Evolutionary conservation across 495 filamentous ascomycete genomes (phyloP).

Genomic region (Parmelia sp.): DNA sequence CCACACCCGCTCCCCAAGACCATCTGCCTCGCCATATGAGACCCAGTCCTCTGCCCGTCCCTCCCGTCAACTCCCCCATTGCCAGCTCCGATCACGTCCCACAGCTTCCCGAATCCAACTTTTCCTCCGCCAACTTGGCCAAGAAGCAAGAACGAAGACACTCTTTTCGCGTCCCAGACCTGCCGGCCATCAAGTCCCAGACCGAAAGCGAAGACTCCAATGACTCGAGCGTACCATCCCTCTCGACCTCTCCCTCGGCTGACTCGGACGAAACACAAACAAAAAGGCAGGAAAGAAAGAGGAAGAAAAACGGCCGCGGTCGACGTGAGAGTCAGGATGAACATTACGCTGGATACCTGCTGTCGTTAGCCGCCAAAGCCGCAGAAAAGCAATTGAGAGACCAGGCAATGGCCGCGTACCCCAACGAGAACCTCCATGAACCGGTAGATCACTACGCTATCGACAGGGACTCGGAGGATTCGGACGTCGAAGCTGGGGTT

Average conservation of each 20-base stretch:
- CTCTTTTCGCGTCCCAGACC: conserved; percentile 51
- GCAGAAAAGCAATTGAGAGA: conserved; percentile 68
- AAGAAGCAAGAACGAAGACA: conserved; percentile 42
- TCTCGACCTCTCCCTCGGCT: conserved; percentile 43
- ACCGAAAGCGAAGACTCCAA: conserved; percentile 52
- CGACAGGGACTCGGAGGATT: conserved; percentile 44
- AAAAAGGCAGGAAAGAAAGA: conserved; percentile 37
- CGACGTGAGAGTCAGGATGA: conserved; percentile 59
- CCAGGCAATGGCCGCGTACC: conserved; percentile 63
- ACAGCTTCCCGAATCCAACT: conserved; percentile 37
- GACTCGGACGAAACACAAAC: conserved; percentile 33
- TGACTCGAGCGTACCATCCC: conserved; percentile 41
- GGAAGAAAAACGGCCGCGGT: conserved; percentile 26
- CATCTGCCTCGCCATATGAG: conserved; percentile 19
- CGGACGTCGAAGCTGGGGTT: conserved; percentile 31
- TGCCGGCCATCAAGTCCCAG: conserved; percentile 48
- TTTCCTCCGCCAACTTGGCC: conserved; percentile 42
- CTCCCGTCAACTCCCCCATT: conserved; percentile 30
- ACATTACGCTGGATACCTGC: conserved; percentile 63
- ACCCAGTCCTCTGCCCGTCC: conserved; percentile 18
- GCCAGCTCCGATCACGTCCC: conserved; percentile 20
- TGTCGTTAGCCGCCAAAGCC: conserved; percentile 67
- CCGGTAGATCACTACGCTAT: conserved; percentile 55
- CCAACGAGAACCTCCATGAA: conserved; percentile 58
- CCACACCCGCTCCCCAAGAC: conserved; percentile 23